Evolutionary conservation across 176 grass and related monocot species (phyloP), one percentile per base, ranked within the genome.

Genomic region (Aegilops speltoides): DNA sequence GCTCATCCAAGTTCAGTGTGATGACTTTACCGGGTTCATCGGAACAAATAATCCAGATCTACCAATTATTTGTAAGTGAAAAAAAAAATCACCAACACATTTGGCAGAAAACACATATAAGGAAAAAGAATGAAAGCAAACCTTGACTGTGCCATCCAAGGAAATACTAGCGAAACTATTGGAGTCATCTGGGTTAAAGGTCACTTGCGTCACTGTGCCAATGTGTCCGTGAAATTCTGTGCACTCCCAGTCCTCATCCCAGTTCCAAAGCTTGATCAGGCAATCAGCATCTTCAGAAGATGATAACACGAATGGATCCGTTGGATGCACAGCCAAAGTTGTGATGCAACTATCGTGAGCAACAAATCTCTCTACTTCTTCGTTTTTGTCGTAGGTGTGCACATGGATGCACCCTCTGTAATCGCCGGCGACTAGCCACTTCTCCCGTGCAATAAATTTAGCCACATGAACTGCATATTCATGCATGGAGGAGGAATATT

Each of bases 271-370:
- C 40, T 41, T 41, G 2, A 41, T 41, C 40, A 41, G 40, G 40
- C 10, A 9, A 41, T 10, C 40, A 41, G 2, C 40, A 3, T 41
- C 40, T 2, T 41, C 40, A 41, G 40, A 41, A 0, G 40, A 41
- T 40, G 37, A 41, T 8, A 41, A 3, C 9, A 41, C 40, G 2
- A 41, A 41, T 1, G 93, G 85, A 20, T 56, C 68, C 16, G 79
- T 90, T 60, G 93, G 88, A 56, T 95, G 93, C 17, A 95, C 93
- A 38, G 79, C 93, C 31, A 95, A 72, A 33, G 86, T 90, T 25
- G 68, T n/a, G 33, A 84, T 87, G 38, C 64, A 62, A 40, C 79
- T 32, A 23, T 77, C 64, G 16, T 93, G 88, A 71, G 91, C 91
- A 65, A 85, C 76, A 5, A 93, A 85, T 7, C 22, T 66, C 41